Percentiles rank a stretch among this genome's conserved stretches.
phyloP scores from a whole-genome alignment of 1,139 yeast species.

The Scheffersomyces segobiensis region DNA sequence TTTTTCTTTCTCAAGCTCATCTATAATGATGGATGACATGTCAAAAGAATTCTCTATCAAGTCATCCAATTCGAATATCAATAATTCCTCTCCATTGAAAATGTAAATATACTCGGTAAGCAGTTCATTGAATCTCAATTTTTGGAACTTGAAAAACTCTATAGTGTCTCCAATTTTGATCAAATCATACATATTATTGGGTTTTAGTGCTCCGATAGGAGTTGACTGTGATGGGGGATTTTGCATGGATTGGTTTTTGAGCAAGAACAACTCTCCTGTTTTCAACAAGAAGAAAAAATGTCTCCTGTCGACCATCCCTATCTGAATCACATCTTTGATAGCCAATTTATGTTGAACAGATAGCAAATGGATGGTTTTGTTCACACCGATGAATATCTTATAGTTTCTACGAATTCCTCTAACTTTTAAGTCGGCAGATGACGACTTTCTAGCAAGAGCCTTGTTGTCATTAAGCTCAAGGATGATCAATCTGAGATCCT shows the following conservation, averaged over 20 bases:
- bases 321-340: constrained; percentile 24
- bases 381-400: constrained; percentile 32
- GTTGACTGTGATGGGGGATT: constrained; percentile 8
- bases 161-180: constrained; percentile 31
- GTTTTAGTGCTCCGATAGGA: constrained; percentile 16
- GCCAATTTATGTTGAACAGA: constrained; percentile 29
- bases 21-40: constrained; percentile 14
- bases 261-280: constrained; percentile 40
- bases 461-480: constrained; percentile 26
- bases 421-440: constrained; percentile 1
- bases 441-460: constrained; percentile 6
- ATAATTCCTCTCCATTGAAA: constrained; percentile 29
- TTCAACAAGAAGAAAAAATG: constrained; percentile 38
- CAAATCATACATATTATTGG: constrained; percentile 39
- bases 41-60: constrained; percentile 29
- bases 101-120: constrained; percentile 24
- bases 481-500: constrained; percentile 31
- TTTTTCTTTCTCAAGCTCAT: constrained; percentile 21
- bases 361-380: constrained; percentile 38
- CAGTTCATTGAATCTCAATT: constrained; percentile 18
- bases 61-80: constrained; percentile 32
- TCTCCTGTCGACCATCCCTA: constrained; percentile 27
- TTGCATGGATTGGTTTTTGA: constrained; percentile 29
- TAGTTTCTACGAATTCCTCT: constrained; percentile 15
- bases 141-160: constrained; percentile 33